A percentile compares a stretch with the other conserved stretches of the same genome.
Conservation (phyloP, 768 basidiomycete species). For the Tricholoma hemisulphureum region DNA sequence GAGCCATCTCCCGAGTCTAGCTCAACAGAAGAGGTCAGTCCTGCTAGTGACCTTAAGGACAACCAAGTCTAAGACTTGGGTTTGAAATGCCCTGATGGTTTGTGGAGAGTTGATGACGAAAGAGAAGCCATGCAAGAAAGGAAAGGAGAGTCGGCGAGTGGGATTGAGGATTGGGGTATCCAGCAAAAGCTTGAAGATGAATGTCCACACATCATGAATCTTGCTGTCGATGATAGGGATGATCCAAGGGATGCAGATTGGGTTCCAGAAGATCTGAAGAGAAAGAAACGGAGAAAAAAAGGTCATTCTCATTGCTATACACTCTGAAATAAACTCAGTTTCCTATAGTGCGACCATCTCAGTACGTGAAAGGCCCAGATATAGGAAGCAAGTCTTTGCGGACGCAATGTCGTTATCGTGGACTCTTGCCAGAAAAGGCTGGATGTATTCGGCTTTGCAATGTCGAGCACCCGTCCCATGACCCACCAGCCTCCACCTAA, state of each 20-base stretch:
- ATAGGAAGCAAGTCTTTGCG: constrained; percentile 8
- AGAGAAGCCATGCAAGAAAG: not conserved
- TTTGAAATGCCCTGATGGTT: not conserved
- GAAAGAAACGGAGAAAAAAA: not conserved
- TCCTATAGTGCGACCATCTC: not conserved
- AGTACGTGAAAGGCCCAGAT: constrained; percentile 11
- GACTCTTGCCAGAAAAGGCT: not conserved
- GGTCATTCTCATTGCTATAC: not conserved
- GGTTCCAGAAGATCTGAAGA: constrained; percentile 2
- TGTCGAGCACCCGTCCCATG: not conserved
- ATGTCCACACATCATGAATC: not conserved
- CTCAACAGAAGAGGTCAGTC: no score
- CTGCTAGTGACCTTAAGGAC: not conserved
- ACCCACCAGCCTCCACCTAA: not conserved
- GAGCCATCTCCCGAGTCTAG: not conserved
- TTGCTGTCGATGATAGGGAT: constrained; percentile 5
- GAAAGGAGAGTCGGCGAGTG: no score
- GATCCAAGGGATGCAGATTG: constrained; percentile 7
- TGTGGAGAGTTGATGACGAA: constrained; percentile 1
- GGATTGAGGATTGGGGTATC: no score
- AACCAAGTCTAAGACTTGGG: not conserved
- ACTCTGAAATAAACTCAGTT: not conserved
- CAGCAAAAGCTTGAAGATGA: not conserved
- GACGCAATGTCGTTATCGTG: not conserved
- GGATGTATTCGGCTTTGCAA: not conserved